A percentile compares a stretch with the other conserved stretches of the same genome.
Evolutionary conservation across 257 asterid species (phyloP).

Genomic region (Lantana camara): DNA sequence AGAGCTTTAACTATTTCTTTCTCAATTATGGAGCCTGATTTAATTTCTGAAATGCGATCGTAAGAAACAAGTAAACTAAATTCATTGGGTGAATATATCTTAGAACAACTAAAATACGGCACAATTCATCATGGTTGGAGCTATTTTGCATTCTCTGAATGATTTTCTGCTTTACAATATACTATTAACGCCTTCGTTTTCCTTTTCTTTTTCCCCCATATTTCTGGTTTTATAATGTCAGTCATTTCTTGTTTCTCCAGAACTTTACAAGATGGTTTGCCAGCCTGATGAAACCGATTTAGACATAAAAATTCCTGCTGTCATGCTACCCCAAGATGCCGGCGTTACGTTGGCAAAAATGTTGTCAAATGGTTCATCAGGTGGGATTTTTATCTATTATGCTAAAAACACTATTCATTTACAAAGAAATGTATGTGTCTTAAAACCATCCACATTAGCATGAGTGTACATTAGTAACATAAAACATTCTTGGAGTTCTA

Average conservation of each 20-base stretch:
- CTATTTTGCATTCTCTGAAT: background rate
- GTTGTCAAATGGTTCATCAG: slow-evolving; percentile 78
- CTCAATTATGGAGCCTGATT: too few species aligned
- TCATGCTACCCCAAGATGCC: slow-evolving; percentile 91
- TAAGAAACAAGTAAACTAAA: background rate
- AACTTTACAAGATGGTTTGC: slow-evolving; percentile 97
- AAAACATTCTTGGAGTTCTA: too few species aligned
- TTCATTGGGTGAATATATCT: slow-evolving; percentile 4
- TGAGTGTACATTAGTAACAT: too few species aligned
- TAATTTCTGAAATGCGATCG: too few species aligned
- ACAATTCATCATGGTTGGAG: slow-evolving; percentile 2
- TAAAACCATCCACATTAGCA: too few species aligned
- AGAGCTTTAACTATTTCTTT: too few species aligned
- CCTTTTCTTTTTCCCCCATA: background rate
- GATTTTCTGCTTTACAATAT: slow-evolving; percentile 4
- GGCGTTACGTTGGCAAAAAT: slow-evolving; percentile 66
- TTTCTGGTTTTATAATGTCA: slow-evolving; percentile 9
- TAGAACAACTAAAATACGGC: slow-evolving; percentile 5
- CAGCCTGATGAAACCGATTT: slow-evolving; percentile 88
- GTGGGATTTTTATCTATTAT: slow-evolving; percentile 37
- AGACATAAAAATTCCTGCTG: slow-evolving; percentile 75
- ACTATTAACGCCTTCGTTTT: background rate
- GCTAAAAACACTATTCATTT: background rate
- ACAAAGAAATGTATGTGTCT: background rate
- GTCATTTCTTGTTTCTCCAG: slow-evolving; percentile 44